Conservation (phyloP, 148 eudicot genomes). For the Amaranthus palmeri region DNA sequence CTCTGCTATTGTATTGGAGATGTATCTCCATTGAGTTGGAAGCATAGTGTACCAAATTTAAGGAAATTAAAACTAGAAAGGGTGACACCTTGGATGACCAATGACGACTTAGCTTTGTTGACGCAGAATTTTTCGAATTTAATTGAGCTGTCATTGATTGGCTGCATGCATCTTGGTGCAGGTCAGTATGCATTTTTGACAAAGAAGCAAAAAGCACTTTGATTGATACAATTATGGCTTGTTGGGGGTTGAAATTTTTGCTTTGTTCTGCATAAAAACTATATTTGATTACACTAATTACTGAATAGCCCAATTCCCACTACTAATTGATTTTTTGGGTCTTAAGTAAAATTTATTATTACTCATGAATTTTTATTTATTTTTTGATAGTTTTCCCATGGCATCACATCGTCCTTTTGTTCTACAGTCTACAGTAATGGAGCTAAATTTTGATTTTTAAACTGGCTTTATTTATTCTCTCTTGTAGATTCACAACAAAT, state of each 20-base stretch:
- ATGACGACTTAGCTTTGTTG: conserved; percentile 53
- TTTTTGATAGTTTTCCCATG: background rate
- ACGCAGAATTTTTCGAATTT: conserved; percentile 50
- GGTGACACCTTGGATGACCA: conserved; percentile 85
- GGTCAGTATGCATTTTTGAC: conserved; percentile 36
- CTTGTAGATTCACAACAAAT: conserved; percentile 63
- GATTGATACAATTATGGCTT: background rate
- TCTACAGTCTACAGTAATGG: background rate
- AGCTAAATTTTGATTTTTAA: background rate
- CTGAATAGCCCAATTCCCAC: background rate
- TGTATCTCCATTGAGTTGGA: conserved; percentile 48
- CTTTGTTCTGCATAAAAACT: background rate
- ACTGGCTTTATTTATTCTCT: conserved; percentile 4
- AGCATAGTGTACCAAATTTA: conserved; percentile 45
- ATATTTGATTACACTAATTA: background rate
- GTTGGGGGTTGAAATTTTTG: background rate
- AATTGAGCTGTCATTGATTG: conserved; percentile 59
- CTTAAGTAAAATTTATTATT: too few species aligned
- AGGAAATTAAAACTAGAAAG: conserved; percentile 78
- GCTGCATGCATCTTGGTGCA: conserved; percentile 59
- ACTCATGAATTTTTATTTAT: background rate
- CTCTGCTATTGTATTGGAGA: conserved; percentile 85
- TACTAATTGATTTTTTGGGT: too few species aligned
- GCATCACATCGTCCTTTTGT: background rate
- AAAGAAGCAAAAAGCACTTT: background rate